Evolutionary conservation across 129 eudicot species (phyloP).

Genomic region (Oenanthe sinensis): DNA sequence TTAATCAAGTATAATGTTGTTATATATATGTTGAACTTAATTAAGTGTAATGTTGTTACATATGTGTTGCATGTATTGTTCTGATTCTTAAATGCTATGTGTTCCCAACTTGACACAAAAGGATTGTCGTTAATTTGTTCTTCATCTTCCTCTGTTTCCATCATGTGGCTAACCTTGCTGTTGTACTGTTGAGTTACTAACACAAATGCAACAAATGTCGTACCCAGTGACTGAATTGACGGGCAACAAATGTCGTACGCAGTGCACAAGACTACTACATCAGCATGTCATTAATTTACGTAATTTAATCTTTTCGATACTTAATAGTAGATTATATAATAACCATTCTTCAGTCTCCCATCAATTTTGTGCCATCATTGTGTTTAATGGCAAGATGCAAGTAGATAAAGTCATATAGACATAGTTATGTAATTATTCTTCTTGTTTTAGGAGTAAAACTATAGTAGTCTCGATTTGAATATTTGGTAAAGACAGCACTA

Average conservation of each 20-base stretch:
- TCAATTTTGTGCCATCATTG: background rate
- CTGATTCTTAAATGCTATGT: background rate
- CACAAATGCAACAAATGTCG: background rate
- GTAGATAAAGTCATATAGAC: background rate
- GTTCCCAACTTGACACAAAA: background rate
- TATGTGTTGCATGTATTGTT: background rate
- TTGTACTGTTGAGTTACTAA: background rate
- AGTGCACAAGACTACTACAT: background rate
- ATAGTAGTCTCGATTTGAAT: background rate
- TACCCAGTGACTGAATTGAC: background rate
- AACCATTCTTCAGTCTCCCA: background rate
- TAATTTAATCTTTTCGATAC: background rate
- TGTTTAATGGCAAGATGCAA: background rate
- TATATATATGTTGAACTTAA: background rate
- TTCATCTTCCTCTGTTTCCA: background rate
- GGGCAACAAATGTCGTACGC: background rate
- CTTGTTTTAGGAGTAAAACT: background rate
- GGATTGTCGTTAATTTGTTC: background rate
- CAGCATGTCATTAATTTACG: background rate
- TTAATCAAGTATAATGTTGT: background rate
- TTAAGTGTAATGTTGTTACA: too few relatives aligned
- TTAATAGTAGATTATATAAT: too few relatives aligned
- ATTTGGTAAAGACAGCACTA: background rate
- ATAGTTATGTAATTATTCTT: background rate
- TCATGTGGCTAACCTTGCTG: background rate